Evolutionary conservation across 1,284 basidiomycete species (phyloP), one percentile per base, ranked within the genome.

Genomic region (Ceratobasidium sp.): DNA sequence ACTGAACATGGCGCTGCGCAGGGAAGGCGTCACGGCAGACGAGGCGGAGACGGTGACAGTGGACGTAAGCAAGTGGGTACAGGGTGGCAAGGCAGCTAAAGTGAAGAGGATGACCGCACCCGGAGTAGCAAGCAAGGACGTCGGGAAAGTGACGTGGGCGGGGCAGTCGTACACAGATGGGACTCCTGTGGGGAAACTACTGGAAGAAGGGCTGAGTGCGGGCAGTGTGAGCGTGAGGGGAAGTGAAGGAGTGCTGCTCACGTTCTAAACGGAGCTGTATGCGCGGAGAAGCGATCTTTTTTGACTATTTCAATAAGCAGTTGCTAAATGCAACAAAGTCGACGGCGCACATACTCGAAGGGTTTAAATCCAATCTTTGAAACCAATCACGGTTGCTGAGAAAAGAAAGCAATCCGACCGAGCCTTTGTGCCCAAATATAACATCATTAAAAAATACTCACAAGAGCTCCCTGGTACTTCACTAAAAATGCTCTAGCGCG

Each of bases 301-400:
- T 66, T 42, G 15, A 55, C 49, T 49, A n/a, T 42, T 76, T 76
- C 72, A 76, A 64, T 76, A 76, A 63, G 60, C 2, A 42, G 61
- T 63, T 66, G 40, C 72, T 76, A 76, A 76, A 56, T 76, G 66
- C 60, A 76, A 64, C 42, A 20, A 28, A 13, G n/a, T 66, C 20
- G 40, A 64, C 66, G 55, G 46, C 40, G 42, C 28, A 66, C 15
- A 61, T 44, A 40, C 49, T 49, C 44, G 64, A 76, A 49, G 26
- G 23, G 33, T 46, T 40, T 70, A 77, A 39, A 39, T 63, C 92
- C 91, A 93, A 84, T 93, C 86, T 15, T 91, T 91, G 82, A 93
- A 93, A 5, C 92, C 91, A 68, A 93, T 89, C 66, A 91, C 89
- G 77, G 92, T 85, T 61, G 91, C 72, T 76, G 23, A 28, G 20